Conservation (phyloP, 768 basidiomycete genomes). For the Tylopilus cervinicoccineus region DNA sequence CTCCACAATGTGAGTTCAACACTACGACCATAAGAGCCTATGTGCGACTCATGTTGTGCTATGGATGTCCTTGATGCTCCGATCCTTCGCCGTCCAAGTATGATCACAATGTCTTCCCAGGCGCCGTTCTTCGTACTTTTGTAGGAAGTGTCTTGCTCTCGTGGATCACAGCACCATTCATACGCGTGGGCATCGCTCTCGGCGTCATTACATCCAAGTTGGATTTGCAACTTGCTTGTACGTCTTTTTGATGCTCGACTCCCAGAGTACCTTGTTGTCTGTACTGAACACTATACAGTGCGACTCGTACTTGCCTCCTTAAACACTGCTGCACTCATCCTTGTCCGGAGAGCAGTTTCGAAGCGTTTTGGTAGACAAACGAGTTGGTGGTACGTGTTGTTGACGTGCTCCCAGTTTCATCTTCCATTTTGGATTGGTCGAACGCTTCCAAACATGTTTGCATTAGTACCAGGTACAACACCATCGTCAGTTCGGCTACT, state of each 20-base stretch:
- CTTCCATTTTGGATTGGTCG: constrained; percentile 90
- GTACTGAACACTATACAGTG: constrained; percentile 39
- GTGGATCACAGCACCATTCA: constrained; percentile 47
- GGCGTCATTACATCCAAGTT: constrained; percentile 53
- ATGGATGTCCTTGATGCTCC: background rate
- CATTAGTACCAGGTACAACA: constrained; percentile 67
- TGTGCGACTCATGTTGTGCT: constrained; percentile 6
- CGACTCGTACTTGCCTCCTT: constrained; percentile 66
- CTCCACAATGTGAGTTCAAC: constrained; percentile 46
- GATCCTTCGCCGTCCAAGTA: constrained; percentile 46
- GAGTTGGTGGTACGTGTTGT: constrained; percentile 54
- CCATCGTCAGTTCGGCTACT: background rate
- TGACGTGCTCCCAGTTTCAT: constrained; percentile 88
- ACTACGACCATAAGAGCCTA: background rate
- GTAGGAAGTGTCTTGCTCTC: constrained; percentile 71
- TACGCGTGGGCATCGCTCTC: constrained; percentile 37
- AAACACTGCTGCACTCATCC: constrained; percentile 59
- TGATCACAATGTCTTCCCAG: constrained; percentile 87
- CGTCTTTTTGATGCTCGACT: constrained; percentile 20
- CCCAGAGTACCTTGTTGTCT: background rate
- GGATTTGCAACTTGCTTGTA: constrained; percentile 69
- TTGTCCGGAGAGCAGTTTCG: constrained; percentile 59
- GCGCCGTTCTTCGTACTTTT: constrained; percentile 87
- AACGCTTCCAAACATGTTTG: constrained; percentile 94
- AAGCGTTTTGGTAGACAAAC: constrained; percentile 60